Base-by-base conservation (phyloP, 495 filamentous ascomycete genomes). In the Aspergillus sclerotioniger region DNA sequence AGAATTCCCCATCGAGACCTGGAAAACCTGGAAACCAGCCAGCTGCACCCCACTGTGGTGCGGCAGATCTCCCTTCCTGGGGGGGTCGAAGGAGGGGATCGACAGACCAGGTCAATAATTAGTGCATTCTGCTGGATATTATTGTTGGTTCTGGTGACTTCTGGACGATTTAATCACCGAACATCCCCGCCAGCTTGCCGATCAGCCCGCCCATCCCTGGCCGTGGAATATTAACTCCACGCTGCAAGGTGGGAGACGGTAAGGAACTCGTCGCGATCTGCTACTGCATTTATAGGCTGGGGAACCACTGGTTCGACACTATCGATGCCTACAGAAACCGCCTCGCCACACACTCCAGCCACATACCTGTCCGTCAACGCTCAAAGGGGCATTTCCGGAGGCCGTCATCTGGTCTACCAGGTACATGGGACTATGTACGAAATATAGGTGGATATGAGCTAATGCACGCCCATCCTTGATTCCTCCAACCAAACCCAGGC, bases 31-130 rank as follows among this genome's bases (percentile, higher is more conserved):
- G 58, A 56, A 61, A 61, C 19, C 20, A 28, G 15, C 49, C 49
- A 61, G 57, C 53, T 57, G 59, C 59, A 61, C 41, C 54, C 59
- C 59, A 53, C 59, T 45, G 17, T 43, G 17, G 25, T 52, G 58
- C 58, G 49, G 53, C 46, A 47, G 58, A 61, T 61, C 58, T 51
- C 16, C 53, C 47, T 60, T 50, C 20, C 25, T 32, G 17, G 47
- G 19, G 47, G 33, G 47, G n/a, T n/a, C n/a, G n/a, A n/a, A 49
- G 46, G 12, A 19, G 46, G 20, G 46, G 46, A 49, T 49, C 21
- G 46, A 49, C 46, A 29, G 46, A 28, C 37, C 7, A 41, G 28
- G 16, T 51, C 16, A 51, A 31, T 51, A 29, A 51, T 48, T 48
- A 48, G 19, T 48, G 19, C 13, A 10, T 48, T 48, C 25, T 48